phyloP scores from a whole-genome alignment of 345 rosid species.

The Arabidopsis suecica region DNA sequence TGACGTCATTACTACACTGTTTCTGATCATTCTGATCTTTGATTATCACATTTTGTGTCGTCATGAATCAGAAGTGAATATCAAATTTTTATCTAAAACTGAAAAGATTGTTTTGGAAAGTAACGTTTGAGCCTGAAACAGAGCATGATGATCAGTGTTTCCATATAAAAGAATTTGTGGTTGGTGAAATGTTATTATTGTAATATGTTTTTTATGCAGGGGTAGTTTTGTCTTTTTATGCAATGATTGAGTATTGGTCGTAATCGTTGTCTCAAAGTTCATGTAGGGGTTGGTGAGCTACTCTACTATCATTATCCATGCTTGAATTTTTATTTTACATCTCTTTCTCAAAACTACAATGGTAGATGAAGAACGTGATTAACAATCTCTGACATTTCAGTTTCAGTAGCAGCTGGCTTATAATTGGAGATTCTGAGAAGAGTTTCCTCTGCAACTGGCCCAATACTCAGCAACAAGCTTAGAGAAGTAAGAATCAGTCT shows the following conservation, averaged over 20 bases:
- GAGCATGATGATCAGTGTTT: constrained; percentile 9
- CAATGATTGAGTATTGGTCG: neutral
- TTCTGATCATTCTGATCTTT: constrained; percentile 15
- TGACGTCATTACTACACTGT: constrained; percentile 46
- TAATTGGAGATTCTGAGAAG: constrained; percentile 32
- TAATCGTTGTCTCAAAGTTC: neutral
- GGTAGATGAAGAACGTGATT: neutral
- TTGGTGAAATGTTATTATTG: constrained; percentile 13
- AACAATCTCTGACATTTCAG: no score
- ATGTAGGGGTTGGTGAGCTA: constrained; percentile 3
- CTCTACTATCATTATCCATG: constrained; percentile 4
- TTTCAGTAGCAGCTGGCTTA: neutral
- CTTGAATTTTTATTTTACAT: neutral
- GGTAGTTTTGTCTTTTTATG: neutral
- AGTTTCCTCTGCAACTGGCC: constrained; percentile 61
- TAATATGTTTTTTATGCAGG: neutral
- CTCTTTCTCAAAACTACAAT: neutral
- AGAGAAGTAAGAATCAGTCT: constrained; percentile 67
- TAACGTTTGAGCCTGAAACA: neutral
- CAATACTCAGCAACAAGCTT: constrained; percentile 83
- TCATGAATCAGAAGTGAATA: neutral
- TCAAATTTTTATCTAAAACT: neutral
- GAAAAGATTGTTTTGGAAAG: no score
- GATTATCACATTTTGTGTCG: neutral
- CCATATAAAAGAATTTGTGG: neutral